Conservation (phyloP, 2,329 filamentous ascomycete species). For the Fusarium sp. region DNA sequence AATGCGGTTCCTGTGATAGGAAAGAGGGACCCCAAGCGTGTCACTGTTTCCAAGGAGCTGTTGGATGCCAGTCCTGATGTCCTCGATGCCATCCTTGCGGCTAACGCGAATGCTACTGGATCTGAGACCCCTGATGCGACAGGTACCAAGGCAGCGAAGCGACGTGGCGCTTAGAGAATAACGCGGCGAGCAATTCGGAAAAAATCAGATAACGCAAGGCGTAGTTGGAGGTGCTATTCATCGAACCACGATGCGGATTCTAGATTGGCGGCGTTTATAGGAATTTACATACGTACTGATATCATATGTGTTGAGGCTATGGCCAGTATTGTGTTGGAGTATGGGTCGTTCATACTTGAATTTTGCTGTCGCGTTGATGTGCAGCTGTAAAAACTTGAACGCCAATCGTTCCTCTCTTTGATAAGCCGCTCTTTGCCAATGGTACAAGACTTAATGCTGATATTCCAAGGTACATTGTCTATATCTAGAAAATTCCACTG, state of each 20-base stretch:
- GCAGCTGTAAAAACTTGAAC: slow-evolving; percentile 1
- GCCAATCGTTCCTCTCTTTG: slow-evolving; percentile 1
- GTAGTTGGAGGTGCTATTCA: not conserved
- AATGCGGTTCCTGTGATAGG: slow-evolving; percentile 74
- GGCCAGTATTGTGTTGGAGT: not conserved
- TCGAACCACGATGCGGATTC: slow-evolving; percentile 1
- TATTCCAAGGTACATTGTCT: slow-evolving; percentile 4
- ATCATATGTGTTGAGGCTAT: slow-evolving; percentile 7
- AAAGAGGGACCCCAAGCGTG: slow-evolving; percentile 70
- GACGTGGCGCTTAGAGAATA: slow-evolving; percentile 53
- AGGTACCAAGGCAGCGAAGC: slow-evolving; percentile 58
- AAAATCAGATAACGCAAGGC: not conserved
- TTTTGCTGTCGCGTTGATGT: not conserved
- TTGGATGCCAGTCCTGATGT: slow-evolving; percentile 58
- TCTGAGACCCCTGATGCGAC: slow-evolving; percentile 48
- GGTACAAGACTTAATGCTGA: not conserved
- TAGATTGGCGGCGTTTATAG: slow-evolving; percentile 36
- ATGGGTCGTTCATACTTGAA: not conserved
- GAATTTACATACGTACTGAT: slow-evolving; percentile 24
- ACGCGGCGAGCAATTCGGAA: slow-evolving; percentile 42
- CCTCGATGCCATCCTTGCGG: slow-evolving; percentile 60
- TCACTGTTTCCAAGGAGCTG: slow-evolving; percentile 53
- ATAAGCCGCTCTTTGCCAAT: slow-evolving; percentile 5
- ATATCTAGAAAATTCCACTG: slow-evolving; percentile 24
- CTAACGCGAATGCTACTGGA: slow-evolving; percentile 46